Conservation (phyloP, 2,329 filamentous ascomycete genomes). For the Penicillium fuscoglaucum region DNA sequence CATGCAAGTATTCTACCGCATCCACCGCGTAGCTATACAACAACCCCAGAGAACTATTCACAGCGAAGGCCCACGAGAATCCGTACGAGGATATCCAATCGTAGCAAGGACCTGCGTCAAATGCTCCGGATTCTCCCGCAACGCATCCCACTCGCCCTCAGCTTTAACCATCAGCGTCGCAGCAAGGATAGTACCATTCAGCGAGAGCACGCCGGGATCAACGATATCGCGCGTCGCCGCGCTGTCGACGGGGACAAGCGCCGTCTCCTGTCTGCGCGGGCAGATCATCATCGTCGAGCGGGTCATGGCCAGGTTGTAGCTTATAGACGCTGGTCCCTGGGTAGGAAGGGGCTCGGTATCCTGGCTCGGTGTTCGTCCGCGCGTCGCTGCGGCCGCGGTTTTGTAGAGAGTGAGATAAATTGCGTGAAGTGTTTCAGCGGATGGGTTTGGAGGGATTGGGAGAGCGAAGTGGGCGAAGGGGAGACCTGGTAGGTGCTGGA, state of each 20-base stretch:
- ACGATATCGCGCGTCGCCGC: slow-evolving; percentile 33
- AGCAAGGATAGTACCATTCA: slow-evolving; percentile 59
- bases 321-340: slow-evolving; percentile 49
- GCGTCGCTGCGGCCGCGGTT: slow-evolving; percentile 34
- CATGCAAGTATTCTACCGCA: not conserved
- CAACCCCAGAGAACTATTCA: not conserved
- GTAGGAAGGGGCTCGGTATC: slow-evolving; percentile 16
- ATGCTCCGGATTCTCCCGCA: slow-evolving; percentile 43
- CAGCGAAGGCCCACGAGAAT: slow-evolving; percentile 2
- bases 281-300: slow-evolving; percentile 55
- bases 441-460: slow-evolving; percentile 43
- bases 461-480: slow-evolving; percentile 54
- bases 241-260: slow-evolving; percentile 41
- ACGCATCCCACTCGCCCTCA: slow-evolving; percentile 53
- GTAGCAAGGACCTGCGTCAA: slow-evolving; percentile 47
- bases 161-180: slow-evolving; percentile 62
- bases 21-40: not conserved
- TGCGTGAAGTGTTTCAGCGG: slow-evolving; percentile 36
- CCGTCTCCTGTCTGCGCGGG: slow-evolving; percentile 51
- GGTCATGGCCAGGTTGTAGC: slow-evolving; percentile 62
- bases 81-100: slow-evolving; percentile 43
- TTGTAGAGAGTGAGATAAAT: slow-evolving; percentile 48
- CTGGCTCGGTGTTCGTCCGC: slow-evolving; percentile 18
- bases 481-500: slow-evolving; percentile 35
- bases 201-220: slow-evolving; percentile 46